phyloP scores from a whole-genome alignment of 768 basidiomycete species.

The Pleurotus tuoliensis region DNA sequence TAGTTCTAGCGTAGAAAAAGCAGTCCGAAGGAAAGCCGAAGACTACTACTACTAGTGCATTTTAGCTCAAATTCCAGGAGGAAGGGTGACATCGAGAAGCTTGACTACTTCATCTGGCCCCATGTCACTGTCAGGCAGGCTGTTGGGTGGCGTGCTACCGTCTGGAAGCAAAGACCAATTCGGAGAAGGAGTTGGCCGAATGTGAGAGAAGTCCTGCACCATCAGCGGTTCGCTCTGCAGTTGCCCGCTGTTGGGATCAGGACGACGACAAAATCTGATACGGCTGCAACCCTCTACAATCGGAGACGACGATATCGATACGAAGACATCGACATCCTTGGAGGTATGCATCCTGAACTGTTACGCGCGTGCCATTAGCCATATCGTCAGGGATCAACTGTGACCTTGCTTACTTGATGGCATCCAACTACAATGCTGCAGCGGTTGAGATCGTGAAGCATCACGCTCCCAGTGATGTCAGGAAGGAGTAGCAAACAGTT shows the following conservation, averaged over 20 bases:
- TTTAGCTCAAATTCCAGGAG: not conserved
- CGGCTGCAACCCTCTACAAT: constrained; percentile 72
- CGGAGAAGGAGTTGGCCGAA: constrained; percentile 70
- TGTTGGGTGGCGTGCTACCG: not conserved
- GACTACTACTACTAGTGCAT: no score
- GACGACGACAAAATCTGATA: constrained; percentile 67
- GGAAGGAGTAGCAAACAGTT: constrained; percentile 68
- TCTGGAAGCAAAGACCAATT: constrained; percentile 52
- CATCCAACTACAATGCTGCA: constrained; percentile 71
- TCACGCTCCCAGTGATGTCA: constrained; percentile 60
- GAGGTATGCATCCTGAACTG: constrained; percentile 91
- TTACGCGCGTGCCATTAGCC: not conserved
- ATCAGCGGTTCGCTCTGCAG: constrained; percentile 32
- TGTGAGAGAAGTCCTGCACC: constrained; percentile 86
- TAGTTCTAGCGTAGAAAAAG: no score
- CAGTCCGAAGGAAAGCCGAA: no score
- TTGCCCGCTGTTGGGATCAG: constrained; percentile 17
- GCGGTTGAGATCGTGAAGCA: constrained; percentile 59
- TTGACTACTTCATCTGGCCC: not conserved
- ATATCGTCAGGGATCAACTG: not conserved
- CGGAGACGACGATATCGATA: constrained; percentile 66
- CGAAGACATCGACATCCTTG: constrained; percentile 55
- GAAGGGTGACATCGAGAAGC: not conserved
- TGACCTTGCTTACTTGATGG: constrained; percentile 63
- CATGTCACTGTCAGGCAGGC: not conserved